Evolutionary conservation across 768 basidiomycete species (phyloP), one percentile per base, ranked within the genome.

Genomic region (Kwoniella sp.): DNA sequence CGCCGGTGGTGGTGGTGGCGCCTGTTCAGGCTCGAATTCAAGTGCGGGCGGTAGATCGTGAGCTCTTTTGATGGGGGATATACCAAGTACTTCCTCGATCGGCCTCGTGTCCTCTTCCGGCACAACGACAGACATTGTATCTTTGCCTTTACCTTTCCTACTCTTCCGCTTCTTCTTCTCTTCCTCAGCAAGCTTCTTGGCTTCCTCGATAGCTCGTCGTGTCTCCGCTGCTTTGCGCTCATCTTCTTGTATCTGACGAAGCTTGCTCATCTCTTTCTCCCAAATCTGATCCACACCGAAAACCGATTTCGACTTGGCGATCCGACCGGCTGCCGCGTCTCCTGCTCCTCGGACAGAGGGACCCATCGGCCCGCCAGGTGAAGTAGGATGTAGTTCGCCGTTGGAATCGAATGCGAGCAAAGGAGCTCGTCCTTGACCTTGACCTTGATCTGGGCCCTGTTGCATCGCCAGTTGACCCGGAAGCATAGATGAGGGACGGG

Each of bases 271-370:
- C 80, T 96, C 93, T 45, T 87, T 85, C 75, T 94, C 90, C 93
- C 93, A 95, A 11, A 95, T 73, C n/a, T 89, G 90, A 79, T 96
- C 93, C 0, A 91, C 89, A 1, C 93, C 93, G 73, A 95, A 96
- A 11, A 94, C 91, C n/a, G 92, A 93, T 63, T 85, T 86, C 41
- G 85, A 85, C 47, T 82, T 84, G 0, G 84, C 62, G 56, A 84
- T 76, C 28, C 72, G 50, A n/a, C 61, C 58, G 22, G 34, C 30
- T 9, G 28, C 34, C 7, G 34, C 34, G 34, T 13, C 34, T 7
- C 47, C 47, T 8, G 8, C 47, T 8, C 23, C 20, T n/a, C 34
- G 7, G 13, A 3, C 11, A 3, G 41, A 17, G 5, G 60, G 60
- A 28, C 38, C 52, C 31, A 37, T 58, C 13, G n/a, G 59, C 1